Evolutionary conservation across 139 green algal genomes (phyloP), one percentile per base, ranked within the genome.

Genomic region (Asterochloris sp.): DNA sequence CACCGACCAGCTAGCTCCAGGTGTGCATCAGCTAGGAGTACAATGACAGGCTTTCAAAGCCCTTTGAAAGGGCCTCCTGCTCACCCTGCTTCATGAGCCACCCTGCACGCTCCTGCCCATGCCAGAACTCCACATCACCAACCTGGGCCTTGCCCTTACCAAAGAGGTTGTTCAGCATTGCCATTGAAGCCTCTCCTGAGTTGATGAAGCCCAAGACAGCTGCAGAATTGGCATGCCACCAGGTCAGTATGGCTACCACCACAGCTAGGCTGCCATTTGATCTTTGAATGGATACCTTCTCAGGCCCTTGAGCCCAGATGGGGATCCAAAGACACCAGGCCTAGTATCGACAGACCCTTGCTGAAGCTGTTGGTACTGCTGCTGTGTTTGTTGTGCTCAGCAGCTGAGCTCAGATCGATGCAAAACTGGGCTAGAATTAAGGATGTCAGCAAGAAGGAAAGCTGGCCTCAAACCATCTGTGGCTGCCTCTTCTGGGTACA

Each of bases 1-100:
- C 21, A 21, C 2, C 19, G 69, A 82, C 21, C 27, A 81, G 24
- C 81, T 54, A 63, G 38, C 38, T 6, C 38, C 6, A 6, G 4
- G 38, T 54, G 38, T 6, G 14, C 87, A 83, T 85, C 87, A 92
- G 23, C 83, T 92, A 66, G 66, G 4, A 13, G 66, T 71, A 71
- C 2, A 21, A 8, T 21, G 21, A 4, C 66, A 21, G 66, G 66
- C 19, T 88, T 83, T 29, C 93, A 83, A 10, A 21, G 2, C 66
- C 66, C 38, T 54, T 54, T 54, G 38, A 54, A 71, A 71, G 66
- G 21, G 1, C 6, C 66, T 26, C 21, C 66, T 83, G 75, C 85
- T 83, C 84, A 94, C 97, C 97, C 91, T 98, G 96, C 86, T 98
- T 98, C 86, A 93, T 93, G 0, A 99, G 87, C 96, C 96, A 99